Evolutionary conservation across 257 asterid genomes (phyloP), one percentile per base, ranked within the genome.

Genomic region (Scutellaria galericulata): DNA sequence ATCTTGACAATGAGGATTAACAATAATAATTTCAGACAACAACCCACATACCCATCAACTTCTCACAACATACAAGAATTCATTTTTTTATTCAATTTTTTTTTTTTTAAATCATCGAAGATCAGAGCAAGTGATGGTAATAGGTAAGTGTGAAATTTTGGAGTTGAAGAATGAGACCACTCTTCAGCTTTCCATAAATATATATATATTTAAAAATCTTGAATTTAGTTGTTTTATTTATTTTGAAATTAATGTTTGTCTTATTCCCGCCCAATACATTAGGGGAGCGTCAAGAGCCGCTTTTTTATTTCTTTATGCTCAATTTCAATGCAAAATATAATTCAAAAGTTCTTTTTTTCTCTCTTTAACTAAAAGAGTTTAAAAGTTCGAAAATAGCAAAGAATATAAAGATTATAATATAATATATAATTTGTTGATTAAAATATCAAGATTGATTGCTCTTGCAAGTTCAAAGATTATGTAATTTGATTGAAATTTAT

Each of bases 191-290:
- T 72, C 77, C 65, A 51, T 14, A 35, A 62, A 48, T 57, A 56
- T 5, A 45, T 48, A 42, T 57, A 24, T 68, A 42, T 14, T 64
- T 63, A 18, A 11, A 66, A 8, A 8, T 66, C 53, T 76, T 61
- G 74, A 56, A 68, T 64, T 58, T 62, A 46, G 22, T 53, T n/a
- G 9, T 44, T 10, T 65, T 15, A 79, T 63, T 78, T 52, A 12
- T 79, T 82, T 75, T 75, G 79, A 82, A 85, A 70, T 80, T 15
- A 69, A 18, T 18, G 57, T 62, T 31, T 58, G 77, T 41, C 56
- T 70, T 54, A 64, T 78, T 84, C 88, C 88, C 88, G 88, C 88
- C 83, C 78, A 73, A 73, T 59, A 35, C 48, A 55, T 0, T 22
- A 6, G 42, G 22, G 77, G 77, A 71, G 77, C 77, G 77, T 77